Base-by-base conservation (phyloP, 2,329 filamentous ascomycete genomes). In the Cladosporium sphaerospermum region DNA sequence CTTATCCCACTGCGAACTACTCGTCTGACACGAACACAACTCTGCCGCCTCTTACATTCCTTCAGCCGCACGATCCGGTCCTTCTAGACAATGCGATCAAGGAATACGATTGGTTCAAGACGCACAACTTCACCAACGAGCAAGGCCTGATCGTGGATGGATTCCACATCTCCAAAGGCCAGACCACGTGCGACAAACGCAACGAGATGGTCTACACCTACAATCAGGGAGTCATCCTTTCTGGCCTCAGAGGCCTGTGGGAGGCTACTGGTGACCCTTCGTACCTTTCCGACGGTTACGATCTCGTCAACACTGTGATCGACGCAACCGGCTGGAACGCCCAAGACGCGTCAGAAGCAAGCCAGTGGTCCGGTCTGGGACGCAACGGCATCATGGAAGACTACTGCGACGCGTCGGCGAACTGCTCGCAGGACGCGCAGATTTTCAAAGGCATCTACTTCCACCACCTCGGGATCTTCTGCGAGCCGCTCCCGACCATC, bases 391-490 rank as follows among this genome's bases (percentile, higher is more conserved):
- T 96, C 28, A 71, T 97, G 40, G 89, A 96, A 67, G 92, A 97
- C 45, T 72, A 78, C 34, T 96, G 92, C 65, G 92, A 97, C 66
- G 82, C 84, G 3, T 74, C 74, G 11, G 88, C 82, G 3, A 79
- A 74, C 44, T 97, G 92, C 69, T 90, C 83, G 10, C 90, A 96
- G 66, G 81, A 97, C 61, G 80, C 79, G 0, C 89, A 96, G 63
- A 89, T 89, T 0, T 97, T 97, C 80, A 97, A 97, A 68, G 88
- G 89, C 28, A 93, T 96, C 54, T 96, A 92, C 75, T 96, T 96
- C 72, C 88, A 96, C 65, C 92, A 97, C 65, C 75, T 97, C 1
- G 80, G 84, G 0, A 73, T 82, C 1, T 96, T 96, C 67, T 97
- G 92, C 68, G 77, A 79, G 4, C 79, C 83, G 0, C 70, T 95